Conservation (phyloP, 208 protist species). For the Cochliopodium minus region DNA sequence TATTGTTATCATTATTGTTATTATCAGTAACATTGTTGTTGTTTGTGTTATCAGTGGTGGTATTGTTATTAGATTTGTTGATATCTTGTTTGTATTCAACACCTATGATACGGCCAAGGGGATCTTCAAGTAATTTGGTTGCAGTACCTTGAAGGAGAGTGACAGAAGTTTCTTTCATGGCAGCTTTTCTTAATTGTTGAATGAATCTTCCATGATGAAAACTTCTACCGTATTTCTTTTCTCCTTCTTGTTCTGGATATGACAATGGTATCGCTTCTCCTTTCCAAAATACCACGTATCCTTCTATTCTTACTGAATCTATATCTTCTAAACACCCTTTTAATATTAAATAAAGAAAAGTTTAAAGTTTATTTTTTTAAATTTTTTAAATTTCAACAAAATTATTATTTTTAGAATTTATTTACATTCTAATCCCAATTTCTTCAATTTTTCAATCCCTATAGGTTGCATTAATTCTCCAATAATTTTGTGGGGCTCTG, state of each 20-base stretch:
- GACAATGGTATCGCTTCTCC: constrained; percentile 41
- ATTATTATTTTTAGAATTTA: neutral
- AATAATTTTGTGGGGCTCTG: constrained; percentile 70
- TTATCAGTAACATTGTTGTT: no score
- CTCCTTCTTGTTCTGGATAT: constrained; percentile 32
- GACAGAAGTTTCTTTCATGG: constrained; percentile 39
- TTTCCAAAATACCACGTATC: constrained; percentile 57
- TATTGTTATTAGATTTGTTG: neutral
- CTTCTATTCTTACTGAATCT: constrained; percentile 49
- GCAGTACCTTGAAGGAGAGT: constrained; percentile 58
- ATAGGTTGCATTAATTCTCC: constrained; percentile 83
- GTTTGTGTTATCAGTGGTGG: neutral
- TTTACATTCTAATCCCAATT: constrained; percentile 57
- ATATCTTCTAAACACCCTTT: constrained; percentile 51
- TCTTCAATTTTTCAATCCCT: constrained; percentile 50
- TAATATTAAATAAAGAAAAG: neutral
- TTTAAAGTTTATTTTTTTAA: neutral
- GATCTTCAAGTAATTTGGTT: constrained; percentile 41
- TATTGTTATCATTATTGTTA: neutral
- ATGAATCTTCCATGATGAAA: constrained; percentile 82
- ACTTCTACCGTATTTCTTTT: constrained; percentile 35
- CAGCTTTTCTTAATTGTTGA: constrained; percentile 50
- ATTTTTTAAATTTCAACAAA: neutral
- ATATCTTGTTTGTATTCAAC: neutral
- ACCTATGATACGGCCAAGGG: no score